A percentile compares a stretch with the other conserved stretches of the same genome.
Conservation (phyloP, 148 eudicot species). For the Limonium bicolor region DNA sequence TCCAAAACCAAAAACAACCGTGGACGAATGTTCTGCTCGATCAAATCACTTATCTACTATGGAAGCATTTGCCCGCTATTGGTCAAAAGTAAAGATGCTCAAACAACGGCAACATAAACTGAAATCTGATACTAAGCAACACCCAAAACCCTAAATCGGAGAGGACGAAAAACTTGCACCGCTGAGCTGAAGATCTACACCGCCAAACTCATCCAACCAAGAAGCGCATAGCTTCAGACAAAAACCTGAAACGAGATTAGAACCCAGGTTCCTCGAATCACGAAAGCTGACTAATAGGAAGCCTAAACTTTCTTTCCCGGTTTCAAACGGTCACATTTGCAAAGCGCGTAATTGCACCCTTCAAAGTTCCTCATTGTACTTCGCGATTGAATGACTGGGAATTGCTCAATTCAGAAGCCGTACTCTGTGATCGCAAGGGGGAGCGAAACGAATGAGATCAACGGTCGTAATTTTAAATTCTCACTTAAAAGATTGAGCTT, state of each 20-base stretch:
- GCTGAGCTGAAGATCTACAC: not conserved
- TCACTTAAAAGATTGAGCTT: not conserved
- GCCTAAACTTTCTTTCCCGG: slow-evolving; percentile 5
- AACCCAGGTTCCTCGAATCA: slow-evolving; percentile 7
- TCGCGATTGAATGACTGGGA: slow-evolving; percentile 16
- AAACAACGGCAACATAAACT: not conserved
- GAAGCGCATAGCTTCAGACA: not conserved
- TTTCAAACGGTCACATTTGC: slow-evolving; percentile 9
- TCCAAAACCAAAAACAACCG: not conserved
- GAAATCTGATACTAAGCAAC: not conserved
- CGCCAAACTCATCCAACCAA: slow-evolving; percentile 3
- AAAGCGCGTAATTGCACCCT: slow-evolving; percentile 8
- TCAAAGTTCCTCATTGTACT: slow-evolving; percentile 18
- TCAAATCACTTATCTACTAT: not conserved
- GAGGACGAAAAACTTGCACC: not conserved
- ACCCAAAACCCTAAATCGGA: slow-evolving; percentile 8
- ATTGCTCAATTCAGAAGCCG: not conserved
- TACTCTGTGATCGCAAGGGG: slow-evolving; percentile 10
- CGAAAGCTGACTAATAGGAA: not conserved
- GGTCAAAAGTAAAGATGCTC: not conserved
- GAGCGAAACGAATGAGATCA: slow-evolving; percentile 18
- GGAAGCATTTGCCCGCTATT: not conserved
- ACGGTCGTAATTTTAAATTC: slow-evolving; percentile 5
- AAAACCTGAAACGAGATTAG: not conserved
- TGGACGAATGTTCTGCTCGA: slow-evolving; percentile 2